phyloP scores from a whole-genome alignment of 768 basidiomycete species.

The Kwoniella newhampshirensis region DNA sequence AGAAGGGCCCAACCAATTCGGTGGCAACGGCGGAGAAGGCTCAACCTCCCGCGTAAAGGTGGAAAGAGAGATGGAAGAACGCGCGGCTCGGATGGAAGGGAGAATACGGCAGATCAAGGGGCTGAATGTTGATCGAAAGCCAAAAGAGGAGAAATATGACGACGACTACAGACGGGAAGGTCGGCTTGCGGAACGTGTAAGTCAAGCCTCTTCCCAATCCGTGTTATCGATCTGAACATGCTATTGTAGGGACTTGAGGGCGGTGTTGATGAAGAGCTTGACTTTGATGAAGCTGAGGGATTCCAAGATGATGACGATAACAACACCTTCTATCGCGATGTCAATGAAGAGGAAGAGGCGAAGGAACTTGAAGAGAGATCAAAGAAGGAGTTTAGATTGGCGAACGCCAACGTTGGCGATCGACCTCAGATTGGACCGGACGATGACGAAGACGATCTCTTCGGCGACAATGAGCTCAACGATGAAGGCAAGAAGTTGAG shows the following conservation, averaged over 20 bases:
- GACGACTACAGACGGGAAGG: constrained; percentile 41
- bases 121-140: constrained; percentile 8
- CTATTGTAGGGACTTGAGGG: constrained; percentile 44
- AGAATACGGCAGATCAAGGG: constrained; percentile 20
- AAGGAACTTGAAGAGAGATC: constrained; percentile 35
- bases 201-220: constrained; percentile 10
- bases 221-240: not conserved
- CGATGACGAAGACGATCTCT: constrained; percentile 32
- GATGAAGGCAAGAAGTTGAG: constrained; percentile 39
- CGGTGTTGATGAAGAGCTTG: constrained; percentile 44
- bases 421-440: constrained; percentile 38
- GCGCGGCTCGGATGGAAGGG: constrained; percentile 31
- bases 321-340: constrained; percentile 44
- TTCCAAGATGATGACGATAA: constrained; percentile 49
- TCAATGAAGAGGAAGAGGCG: constrained; percentile 43
- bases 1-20: constrained; percentile 17
- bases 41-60: constrained; percentile 1
- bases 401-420: constrained; percentile 46
- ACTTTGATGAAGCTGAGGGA: constrained; percentile 43
- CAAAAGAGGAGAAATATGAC: constrained; percentile 35
- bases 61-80: constrained; percentile 23
- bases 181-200: constrained; percentile 31
- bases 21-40: constrained; percentile 1
- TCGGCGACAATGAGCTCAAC: constrained; percentile 30
- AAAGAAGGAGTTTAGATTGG: constrained; percentile 43